Conservation (phyloP, 2,329 filamentous ascomycete genomes). For the Teratosphaeria nubilosa region DNA sequence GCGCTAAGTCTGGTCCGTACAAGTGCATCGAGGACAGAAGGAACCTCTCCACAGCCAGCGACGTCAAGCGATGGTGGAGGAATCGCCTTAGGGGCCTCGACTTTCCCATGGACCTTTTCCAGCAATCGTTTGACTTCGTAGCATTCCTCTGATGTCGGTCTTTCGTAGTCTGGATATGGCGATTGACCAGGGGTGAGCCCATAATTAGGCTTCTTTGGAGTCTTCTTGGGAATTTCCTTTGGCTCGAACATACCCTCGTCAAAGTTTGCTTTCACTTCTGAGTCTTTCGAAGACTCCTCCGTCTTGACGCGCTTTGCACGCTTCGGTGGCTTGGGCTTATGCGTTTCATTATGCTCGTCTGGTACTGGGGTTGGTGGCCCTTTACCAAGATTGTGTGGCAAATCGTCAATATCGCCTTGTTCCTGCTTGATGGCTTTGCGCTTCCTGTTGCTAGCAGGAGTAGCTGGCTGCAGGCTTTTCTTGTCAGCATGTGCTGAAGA, state of each 20-base stretch:
- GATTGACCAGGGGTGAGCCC: slow-evolving; percentile 40
- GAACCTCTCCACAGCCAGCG: slow-evolving; percentile 60
- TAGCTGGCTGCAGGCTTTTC: slow-evolving; percentile 8
- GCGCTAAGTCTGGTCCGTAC: slow-evolving; percentile 53
- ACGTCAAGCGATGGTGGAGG: slow-evolving; percentile 54
- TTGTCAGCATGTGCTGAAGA: background rate
- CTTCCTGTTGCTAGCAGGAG: slow-evolving; percentile 26
- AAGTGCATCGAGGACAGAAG: slow-evolving; percentile 54
- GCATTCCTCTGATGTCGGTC: slow-evolving; percentile 59
- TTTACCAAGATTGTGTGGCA: slow-evolving; percentile 48
- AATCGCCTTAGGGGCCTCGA: slow-evolving; percentile 54
- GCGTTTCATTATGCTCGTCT: slow-evolving; percentile 12
- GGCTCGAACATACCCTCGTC: slow-evolving; percentile 11
- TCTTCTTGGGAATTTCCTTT: slow-evolving; percentile 25
- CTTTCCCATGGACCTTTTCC: slow-evolving; percentile 53
- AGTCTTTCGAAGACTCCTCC: slow-evolving; percentile 2
- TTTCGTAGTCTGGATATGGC: slow-evolving; percentile 58
- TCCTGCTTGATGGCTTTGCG: slow-evolving; percentile 27
- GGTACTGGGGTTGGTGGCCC: slow-evolving; percentile 20
- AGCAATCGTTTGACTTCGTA: slow-evolving; percentile 58
- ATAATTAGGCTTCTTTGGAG: slow-evolving; percentile 18
- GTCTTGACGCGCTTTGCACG: slow-evolving; percentile 9
- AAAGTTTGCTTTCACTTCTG: slow-evolving; percentile 1
- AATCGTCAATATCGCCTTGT: slow-evolving; percentile 32
- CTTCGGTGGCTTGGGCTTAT: slow-evolving; percentile 1